Conservation (phyloP, 164 flowering plant genomes). For the Saururus chinensis region DNA sequence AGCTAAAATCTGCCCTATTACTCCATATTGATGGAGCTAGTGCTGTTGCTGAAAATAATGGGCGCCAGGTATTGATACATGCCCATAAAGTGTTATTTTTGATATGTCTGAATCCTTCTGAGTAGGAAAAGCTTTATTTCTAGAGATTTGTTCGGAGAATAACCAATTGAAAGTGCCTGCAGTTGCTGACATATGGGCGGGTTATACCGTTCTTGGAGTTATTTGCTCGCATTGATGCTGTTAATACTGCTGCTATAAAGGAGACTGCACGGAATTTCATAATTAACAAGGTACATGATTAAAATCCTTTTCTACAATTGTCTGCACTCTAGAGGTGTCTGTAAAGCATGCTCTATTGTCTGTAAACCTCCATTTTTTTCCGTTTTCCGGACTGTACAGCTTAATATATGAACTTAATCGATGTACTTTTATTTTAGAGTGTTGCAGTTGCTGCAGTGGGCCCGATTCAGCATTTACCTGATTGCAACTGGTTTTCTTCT, state of each 20-base stretch:
- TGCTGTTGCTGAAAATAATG: constrained; percentile 84
- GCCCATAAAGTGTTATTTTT: no score
- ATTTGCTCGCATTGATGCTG: constrained; percentile 80
- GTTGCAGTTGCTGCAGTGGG: constrained; percentile 73
- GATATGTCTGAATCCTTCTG: no score
- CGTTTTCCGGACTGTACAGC: no score
- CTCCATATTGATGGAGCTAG: constrained; percentile 83
- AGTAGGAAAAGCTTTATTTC: no score
- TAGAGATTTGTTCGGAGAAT: no score
- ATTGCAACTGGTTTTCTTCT: constrained; percentile 74
- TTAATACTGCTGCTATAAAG: constrained; percentile 66
- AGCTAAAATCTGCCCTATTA: constrained; percentile 75
- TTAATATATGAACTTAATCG: background rate
- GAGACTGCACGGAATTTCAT: constrained; percentile 71
- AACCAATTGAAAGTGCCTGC: constrained; percentile 15
- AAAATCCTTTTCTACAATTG: background rate
- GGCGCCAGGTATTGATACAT: constrained; percentile 73
- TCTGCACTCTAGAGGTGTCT: background rate
- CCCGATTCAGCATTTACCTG: constrained; percentile 58
- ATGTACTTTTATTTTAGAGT: background rate
- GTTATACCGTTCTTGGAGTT: constrained; percentile 65
- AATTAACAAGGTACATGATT: constrained; percentile 39
- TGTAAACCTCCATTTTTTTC: no score
- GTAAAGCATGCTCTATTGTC: no score
- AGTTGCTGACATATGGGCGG: constrained; percentile 72